Percentiles rank a stretch among this genome's conserved stretches.
Conservation (phyloP, 176 grass and related monocot genomes). For the Carex littledalei region DNA sequence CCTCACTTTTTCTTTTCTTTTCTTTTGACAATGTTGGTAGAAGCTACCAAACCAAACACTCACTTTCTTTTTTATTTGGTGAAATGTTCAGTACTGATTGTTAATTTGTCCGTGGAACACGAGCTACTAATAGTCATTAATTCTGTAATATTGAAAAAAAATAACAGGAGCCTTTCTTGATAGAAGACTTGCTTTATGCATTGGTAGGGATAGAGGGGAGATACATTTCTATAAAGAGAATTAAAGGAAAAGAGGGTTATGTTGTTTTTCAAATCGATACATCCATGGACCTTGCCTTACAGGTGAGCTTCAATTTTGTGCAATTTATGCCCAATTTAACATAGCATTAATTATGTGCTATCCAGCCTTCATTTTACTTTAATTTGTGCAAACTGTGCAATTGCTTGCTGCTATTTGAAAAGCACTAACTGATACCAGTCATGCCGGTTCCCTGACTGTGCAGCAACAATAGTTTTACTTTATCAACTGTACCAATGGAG, state of each 20-base stretch:
- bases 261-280: slow-evolving; percentile 73
- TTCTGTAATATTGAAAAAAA: slow-evolving; percentile 16
- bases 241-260: slow-evolving; percentile 56
- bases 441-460: background rate
- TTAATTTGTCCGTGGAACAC: background rate
- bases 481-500: background rate
- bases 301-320: slow-evolving; percentile 35
- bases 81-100: background rate
- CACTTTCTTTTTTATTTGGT: background rate
- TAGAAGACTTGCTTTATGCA: slow-evolving; percentile 89
- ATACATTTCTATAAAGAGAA: slow-evolving; percentile 86
- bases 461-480: background rate
- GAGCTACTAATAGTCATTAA: slow-evolving; percentile 3
- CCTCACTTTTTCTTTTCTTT: background rate
- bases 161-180: slow-evolving; percentile 84
- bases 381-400: background rate
- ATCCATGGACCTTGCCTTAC: slow-evolving; percentile 83
- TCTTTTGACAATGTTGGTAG: too few relatives aligned
- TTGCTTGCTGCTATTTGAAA: background rate
- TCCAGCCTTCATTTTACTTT: background rate
- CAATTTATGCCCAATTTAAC: background rate
- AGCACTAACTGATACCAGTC: background rate
- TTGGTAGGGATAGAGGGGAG: slow-evolving; percentile 88
- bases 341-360: background rate
- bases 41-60: too few relatives aligned